A percentile compares a stretch with the other conserved stretches of the same genome.
Conservation (phyloP, 441 rosid species). For the Macaranga tanarius region DNA sequence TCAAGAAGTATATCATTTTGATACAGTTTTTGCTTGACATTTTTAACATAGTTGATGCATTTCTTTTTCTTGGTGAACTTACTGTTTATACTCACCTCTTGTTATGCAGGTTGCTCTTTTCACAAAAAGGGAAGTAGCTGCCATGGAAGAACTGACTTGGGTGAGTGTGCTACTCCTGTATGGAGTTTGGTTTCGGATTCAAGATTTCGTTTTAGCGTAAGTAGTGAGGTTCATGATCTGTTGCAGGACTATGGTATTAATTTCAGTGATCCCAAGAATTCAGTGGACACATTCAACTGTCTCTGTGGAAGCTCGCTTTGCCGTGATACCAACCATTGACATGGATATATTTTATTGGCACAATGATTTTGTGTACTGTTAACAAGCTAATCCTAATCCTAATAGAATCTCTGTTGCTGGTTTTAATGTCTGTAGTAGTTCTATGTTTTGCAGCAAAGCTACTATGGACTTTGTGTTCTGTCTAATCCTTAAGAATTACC, state of each 20-base stretch:
- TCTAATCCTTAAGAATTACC: too few relatives aligned
- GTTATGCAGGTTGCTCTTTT: constrained; percentile 13
- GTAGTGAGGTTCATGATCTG: too few relatives aligned
- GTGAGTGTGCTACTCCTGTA: background rate
- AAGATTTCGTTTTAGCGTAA: background rate
- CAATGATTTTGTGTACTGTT: too few relatives aligned
- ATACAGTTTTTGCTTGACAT: background rate
- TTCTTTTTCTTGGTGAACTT: background rate
- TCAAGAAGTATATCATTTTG: background rate
- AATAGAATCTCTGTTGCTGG: too few relatives aligned
- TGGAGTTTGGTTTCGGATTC: too few relatives aligned
- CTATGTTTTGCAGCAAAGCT: too few relatives aligned
- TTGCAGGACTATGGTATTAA: background rate
- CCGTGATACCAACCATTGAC: too few relatives aligned
- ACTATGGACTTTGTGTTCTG: too few relatives aligned
- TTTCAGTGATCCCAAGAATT: background rate
- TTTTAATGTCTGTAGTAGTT: too few relatives aligned
- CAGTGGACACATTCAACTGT: background rate
- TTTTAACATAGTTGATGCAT: background rate
- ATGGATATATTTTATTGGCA: too few relatives aligned
- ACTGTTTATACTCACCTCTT: background rate
- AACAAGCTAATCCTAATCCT: too few relatives aligned
- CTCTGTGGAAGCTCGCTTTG: constrained; percentile 3
- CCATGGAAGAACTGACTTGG: constrained; percentile 23
- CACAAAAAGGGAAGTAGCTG: constrained; percentile 16